A percentile compares a stretch with the other conserved stretches of the same genome.
Evolutionary conservation across 2,329 filamentous ascomycete genomes (phyloP).

Genomic region (Dothideomycetidae sp.): DNA sequence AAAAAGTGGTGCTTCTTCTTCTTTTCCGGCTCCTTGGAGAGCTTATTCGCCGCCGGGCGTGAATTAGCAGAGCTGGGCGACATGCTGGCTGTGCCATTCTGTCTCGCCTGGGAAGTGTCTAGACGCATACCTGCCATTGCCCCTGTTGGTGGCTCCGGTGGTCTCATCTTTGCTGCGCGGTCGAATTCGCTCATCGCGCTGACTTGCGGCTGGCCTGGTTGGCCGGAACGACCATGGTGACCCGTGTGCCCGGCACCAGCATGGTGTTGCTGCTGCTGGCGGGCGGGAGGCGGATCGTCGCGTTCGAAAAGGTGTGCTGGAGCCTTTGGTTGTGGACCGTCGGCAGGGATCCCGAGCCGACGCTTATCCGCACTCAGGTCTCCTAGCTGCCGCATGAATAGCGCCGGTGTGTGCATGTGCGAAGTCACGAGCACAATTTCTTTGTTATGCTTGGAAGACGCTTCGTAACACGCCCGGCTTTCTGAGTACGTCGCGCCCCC

Average conservation of each 20-base stretch:
- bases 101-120: neutral
- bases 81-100: conserved; percentile 17
- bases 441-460: conserved; percentile 54
- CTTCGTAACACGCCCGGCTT: conserved; percentile 74
- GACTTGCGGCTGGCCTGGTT: conserved; percentile 11
- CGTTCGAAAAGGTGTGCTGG: conserved; percentile 78
- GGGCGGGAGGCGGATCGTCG: conserved; percentile 37
- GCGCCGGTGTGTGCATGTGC: conserved; percentile 77
- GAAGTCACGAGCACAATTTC: conserved; percentile 83
- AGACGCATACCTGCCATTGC: conserved; percentile 44
- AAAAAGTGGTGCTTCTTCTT: conserved; percentile 45
- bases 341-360: conserved; percentile 64
- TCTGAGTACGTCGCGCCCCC: conserved; percentile 92
- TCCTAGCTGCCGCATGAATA: conserved; percentile 70
- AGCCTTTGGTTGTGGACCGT: conserved; percentile 65
- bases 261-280: conserved; percentile 34
- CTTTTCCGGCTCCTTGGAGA: conserved; percentile 45
- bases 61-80: conserved; percentile 19
- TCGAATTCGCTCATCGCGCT: conserved; percentile 18
- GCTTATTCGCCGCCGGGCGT: conserved; percentile 21
- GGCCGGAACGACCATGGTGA: conserved; percentile 7
- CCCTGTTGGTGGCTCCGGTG: conserved; percentile 35
- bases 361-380: conserved; percentile 65
- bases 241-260: conserved; percentile 12
- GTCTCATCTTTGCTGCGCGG: conserved; percentile 19